Evolutionary conservation across 495 filamentous ascomycete species (phyloP).

Genomic region (Podospora fimiseda): DNA sequence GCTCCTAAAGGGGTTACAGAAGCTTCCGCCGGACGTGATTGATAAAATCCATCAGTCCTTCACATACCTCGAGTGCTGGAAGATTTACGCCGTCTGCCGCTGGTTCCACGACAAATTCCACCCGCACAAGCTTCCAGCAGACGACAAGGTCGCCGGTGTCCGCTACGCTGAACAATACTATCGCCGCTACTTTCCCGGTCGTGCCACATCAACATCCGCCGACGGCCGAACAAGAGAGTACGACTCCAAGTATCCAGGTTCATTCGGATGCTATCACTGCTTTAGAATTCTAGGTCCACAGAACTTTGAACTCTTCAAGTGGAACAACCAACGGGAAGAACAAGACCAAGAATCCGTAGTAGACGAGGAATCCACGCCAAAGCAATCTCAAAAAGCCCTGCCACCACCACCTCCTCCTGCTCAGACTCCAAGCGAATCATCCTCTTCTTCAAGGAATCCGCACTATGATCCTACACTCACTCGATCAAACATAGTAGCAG

Average conservation of each 20-base stretch:
- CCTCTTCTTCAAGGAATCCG: constrained; percentile 15
- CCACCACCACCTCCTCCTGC: background rate
- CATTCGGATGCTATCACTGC: constrained; percentile 28
- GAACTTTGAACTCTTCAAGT: constrained; percentile 22
- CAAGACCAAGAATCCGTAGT: no score
- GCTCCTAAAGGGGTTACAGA: background rate
- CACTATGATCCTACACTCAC: constrained; percentile 26
- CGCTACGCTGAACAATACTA: constrained; percentile 19
- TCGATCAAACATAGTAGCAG: constrained; percentile 13
- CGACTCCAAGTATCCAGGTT: constrained; percentile 5
- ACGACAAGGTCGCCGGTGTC: constrained; percentile 14
- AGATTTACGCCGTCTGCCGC: constrained; percentile 1
- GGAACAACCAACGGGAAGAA: constrained; percentile 8
- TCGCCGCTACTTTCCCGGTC: constrained; percentile 14
- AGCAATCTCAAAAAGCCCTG: background rate
- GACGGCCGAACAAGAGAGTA: background rate
- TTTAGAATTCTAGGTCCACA: constrained; percentile 14
- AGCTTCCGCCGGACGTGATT: background rate
- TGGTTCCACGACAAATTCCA: constrained; percentile 18
- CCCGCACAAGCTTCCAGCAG: constrained; percentile 3
- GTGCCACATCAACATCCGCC: background rate
- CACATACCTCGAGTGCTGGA: constrained; percentile 13
- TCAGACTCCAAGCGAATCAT: background rate
- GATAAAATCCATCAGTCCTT: constrained; percentile 9
- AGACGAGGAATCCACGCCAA: background rate